Evolutionary conservation across 225 moss, liverwort and hornwort genomes (phyloP), one percentile per base, ranked within the genome.

Genomic region (Thuidium tamariscinum): DNA sequence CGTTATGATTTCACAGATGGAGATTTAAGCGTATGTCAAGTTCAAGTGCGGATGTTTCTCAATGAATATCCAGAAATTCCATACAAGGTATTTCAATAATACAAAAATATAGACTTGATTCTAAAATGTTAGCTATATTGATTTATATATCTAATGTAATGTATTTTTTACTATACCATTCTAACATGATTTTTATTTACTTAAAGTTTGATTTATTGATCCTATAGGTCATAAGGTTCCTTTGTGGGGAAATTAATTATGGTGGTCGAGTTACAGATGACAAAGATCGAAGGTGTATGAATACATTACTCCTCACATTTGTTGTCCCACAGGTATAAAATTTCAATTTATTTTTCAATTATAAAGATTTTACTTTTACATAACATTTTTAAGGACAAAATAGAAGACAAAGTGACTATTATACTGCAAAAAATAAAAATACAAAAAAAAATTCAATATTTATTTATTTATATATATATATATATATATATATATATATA

Each of bases 211-310:
- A 57, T 32, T 71, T 34, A 61, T 42, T 22, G 36, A 27, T 25
- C 32, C 2, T 32, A 21, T 84, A 97, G 97, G 96, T 95, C 17
- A 97, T 97, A 71, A 89, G 95, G 21, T 97, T 97, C 34, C 91
- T 97, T 26, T 94, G 96, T 55, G 94, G 97, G 80, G 96, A 97
- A 84, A 97, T 97, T 81, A 97, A 97, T 83, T 97, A 97, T 63
- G 96, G 97, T 70, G 96, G 97, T 57, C 93, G 95, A 81, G 94
- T 97, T 69, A 97, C 92, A 22, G 96, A 97, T 90, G 97, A 96
- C 59, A 95, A 97, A 89, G 96, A 97, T 51, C 89, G 94, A 64
- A 95, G 97, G 82, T 91, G 95, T 82, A 97, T 97, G 80, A 97
- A 97, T 77, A 96, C 95, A 46, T 91, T 96, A 30, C 88, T 97